Conservation (phyloP, 2,329 filamentous ascomycete species). For the Apiospora malaysiana region DNA sequence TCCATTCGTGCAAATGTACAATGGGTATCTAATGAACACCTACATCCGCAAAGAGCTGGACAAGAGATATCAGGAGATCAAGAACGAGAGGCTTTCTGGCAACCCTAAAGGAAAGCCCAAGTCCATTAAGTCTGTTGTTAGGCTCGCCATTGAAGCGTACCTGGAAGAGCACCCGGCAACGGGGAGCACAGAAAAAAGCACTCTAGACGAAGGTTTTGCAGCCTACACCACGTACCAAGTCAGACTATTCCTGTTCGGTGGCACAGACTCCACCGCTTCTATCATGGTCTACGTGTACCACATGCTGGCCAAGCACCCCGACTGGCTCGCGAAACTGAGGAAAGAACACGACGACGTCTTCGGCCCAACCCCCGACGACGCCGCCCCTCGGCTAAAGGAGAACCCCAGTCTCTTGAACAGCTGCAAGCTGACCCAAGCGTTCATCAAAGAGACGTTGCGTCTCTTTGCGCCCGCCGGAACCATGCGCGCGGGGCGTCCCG, state of each 20-base stretch:
- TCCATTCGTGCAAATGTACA: constrained; percentile 26
- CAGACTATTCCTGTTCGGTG: constrained; percentile 27
- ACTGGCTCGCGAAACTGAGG: constrained; percentile 38
- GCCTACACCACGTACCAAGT: not conserved
- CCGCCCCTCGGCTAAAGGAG: not conserved
- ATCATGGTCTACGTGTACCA: constrained; percentile 43
- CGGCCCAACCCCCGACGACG: constrained; percentile 30
- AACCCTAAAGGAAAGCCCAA: not conserved
- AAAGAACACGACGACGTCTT: constrained; percentile 45
- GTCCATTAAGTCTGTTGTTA: constrained; percentile 24
- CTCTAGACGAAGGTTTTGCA: not conserved
- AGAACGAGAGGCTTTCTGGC: not conserved
- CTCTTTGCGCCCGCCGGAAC: constrained; percentile 47
- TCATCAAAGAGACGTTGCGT: constrained; percentile 27
- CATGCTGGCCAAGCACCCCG: constrained; percentile 39
- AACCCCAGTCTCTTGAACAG: not conserved
- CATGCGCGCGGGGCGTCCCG: constrained; percentile 44
- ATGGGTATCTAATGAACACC: constrained; percentile 22
- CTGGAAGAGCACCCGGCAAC: not conserved
- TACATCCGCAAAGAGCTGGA: constrained; percentile 26
- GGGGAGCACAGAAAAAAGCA: not conserved
- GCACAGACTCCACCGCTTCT: constrained; percentile 45
- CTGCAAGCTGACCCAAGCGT: not conserved
- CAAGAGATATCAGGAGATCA: constrained; percentile 25
- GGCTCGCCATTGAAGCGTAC: constrained; percentile 27